phyloP scores from a whole-genome alignment of 2,329 filamentous ascomycete species.

The Phyllosticta citribraziliensis region DNA sequence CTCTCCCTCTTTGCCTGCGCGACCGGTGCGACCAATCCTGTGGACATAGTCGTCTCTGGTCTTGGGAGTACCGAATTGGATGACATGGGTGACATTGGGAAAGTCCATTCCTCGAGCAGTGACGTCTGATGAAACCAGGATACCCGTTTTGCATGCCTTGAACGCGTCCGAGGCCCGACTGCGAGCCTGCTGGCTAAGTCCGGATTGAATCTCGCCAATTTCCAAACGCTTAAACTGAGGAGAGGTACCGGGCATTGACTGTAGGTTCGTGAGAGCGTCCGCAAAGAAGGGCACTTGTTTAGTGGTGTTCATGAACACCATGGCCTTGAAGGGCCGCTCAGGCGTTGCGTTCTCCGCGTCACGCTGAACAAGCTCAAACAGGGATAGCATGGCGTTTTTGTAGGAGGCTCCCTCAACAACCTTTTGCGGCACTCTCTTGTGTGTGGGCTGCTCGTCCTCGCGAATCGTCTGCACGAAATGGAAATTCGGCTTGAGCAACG shows the following conservation, averaged over 20 bases:
- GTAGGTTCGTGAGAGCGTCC: conserved; percentile 28
- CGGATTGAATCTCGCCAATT: conserved; percentile 57
- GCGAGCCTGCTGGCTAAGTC: conserved; percentile 59
- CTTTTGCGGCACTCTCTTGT: conserved; percentile 74
- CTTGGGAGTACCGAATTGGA: conserved; percentile 39
- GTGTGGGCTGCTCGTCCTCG: conserved; percentile 73
- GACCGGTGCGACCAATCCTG: conserved; percentile 43
- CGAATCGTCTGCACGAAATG: conserved; percentile 84
- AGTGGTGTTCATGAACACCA: conserved; percentile 81
- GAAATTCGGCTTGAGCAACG: conserved; percentile 72
- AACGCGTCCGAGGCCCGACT: conserved; percentile 65
- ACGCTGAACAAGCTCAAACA: conserved; percentile 65
- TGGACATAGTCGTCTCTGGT: conserved; percentile 42
- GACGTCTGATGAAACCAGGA: conserved; percentile 42
- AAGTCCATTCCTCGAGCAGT: conserved; percentile 46
- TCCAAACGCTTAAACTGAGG: not conserved
- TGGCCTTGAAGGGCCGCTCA: conserved; percentile 76
- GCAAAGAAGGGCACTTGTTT: conserved; percentile 58
- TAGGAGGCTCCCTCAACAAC: conserved; percentile 57
- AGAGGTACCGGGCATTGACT: not conserved
- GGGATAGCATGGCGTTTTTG: conserved; percentile 64
- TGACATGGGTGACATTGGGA: conserved; percentile 42
- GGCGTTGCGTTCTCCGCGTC: conserved; percentile 40
- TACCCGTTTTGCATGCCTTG: conserved; percentile 50
- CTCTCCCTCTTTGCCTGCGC: conserved; percentile 63